Conservation (phyloP, 495 filamentous ascomycete genomes). For the Chaetomium fimeti region DNA sequence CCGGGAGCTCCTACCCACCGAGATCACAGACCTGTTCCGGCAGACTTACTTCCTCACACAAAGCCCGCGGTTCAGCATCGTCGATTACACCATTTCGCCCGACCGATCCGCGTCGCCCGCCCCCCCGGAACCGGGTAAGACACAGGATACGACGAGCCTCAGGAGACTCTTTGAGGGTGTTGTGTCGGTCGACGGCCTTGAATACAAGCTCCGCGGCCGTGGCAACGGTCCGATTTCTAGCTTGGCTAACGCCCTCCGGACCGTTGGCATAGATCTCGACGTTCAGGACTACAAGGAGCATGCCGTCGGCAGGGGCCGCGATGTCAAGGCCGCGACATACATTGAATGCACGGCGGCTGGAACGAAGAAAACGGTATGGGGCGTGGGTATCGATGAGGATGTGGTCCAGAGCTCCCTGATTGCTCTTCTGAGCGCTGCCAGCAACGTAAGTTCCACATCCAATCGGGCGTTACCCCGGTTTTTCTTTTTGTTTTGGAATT, state of each 20-base stretch:
- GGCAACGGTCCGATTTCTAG: constrained; percentile 91
- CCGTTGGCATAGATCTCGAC: constrained; percentile 85
- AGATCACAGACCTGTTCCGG: constrained; percentile 86
- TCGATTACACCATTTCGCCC: constrained; percentile 89
- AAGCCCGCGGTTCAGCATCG: constrained; percentile 78
- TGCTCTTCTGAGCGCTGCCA: constrained; percentile 83
- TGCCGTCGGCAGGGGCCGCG: constrained; percentile 73
- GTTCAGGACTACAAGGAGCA: constrained; percentile 97
- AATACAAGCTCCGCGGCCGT: constrained; percentile 73
- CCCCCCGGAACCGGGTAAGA: constrained; percentile 65
- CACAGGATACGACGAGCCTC: constrained; percentile 70
- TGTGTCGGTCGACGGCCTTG: constrained; percentile 74
- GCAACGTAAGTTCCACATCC: constrained; percentile 63
- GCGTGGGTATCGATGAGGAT: constrained; percentile 93
- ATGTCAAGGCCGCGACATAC: constrained; percentile 88
- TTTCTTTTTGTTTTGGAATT: neutral
- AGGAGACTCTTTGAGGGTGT: constrained; percentile 85
- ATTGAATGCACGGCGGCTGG: constrained; percentile 83
- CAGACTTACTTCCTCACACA: constrained; percentile 77
- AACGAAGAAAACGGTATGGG: constrained; percentile 76
- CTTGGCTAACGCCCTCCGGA: constrained; percentile 75
- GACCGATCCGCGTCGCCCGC: constrained; percentile 78
- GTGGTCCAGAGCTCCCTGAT: constrained; percentile 90
- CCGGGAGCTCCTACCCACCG: constrained; percentile 76
- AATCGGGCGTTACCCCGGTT: too few relatives aligned